Evolutionary conservation across 805 yeast genomes (phyloP).

Genomic region (Spathaspora girioi): DNA sequence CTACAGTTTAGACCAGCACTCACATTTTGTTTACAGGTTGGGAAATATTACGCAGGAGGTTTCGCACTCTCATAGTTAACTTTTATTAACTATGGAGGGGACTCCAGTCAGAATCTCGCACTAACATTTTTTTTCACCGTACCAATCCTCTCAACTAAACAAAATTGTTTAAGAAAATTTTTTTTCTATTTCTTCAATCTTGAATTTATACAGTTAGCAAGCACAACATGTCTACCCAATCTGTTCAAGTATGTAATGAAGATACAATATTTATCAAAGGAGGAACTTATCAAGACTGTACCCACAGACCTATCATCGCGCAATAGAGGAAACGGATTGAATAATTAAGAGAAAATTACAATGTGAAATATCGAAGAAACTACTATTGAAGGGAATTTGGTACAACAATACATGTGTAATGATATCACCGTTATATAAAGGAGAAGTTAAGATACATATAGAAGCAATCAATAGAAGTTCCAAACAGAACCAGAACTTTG

Average conservation of each 20-base stretch:
- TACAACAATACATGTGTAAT: too few species aligned
- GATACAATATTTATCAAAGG: background rate
- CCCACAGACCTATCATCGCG: background rate
- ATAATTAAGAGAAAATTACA: background rate
- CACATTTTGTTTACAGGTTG: background rate
- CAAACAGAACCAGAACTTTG: too few species aligned
- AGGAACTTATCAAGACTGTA: background rate
- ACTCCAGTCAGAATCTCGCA: background rate
- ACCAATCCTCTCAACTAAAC: constrained; percentile 3
- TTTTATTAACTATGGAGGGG: background rate
- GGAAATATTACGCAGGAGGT: background rate
- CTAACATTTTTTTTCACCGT: background rate
- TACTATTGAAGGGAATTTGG: background rate
- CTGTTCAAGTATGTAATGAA: constrained; percentile 75
- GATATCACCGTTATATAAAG: background rate
- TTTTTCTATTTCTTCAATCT: constrained; percentile 6
- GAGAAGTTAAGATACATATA: too few species aligned
- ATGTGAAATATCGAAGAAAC: background rate
- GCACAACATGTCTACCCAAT: constrained; percentile 63
- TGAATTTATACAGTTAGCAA: constrained; percentile 7
- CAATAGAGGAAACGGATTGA: background rate
- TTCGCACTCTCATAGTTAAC: background rate
- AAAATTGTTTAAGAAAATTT: constrained; percentile 10
- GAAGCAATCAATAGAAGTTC: background rate
- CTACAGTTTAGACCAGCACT: background rate